Percentiles rank a stretch among this genome's conserved stretches.
These are phyloP conservation scores for Blepharisma stoltei DNA, from an alignment of 73 alveolate species.

Conservation along the genomic window DNA sequence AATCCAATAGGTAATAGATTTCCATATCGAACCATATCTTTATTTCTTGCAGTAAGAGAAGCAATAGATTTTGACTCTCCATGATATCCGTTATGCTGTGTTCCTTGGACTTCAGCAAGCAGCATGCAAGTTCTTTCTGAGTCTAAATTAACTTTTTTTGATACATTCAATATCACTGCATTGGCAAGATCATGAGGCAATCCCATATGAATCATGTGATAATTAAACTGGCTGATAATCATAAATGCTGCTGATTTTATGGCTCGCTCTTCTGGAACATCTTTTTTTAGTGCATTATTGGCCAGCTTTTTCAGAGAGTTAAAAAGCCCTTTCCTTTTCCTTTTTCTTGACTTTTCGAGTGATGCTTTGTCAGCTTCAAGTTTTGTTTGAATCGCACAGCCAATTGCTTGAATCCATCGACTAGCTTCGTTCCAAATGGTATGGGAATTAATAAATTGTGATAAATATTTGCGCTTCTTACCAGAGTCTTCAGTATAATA, in stretches of 20 bases:
- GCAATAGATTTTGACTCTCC: not conserved
- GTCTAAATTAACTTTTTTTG: conserved; percentile 14
- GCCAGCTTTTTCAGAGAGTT: conserved; percentile 2
- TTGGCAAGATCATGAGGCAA: not conserved
- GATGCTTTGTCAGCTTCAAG: conserved; percentile 19
- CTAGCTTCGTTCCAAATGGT: not conserved
- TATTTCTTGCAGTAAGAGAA: conserved; percentile 27
- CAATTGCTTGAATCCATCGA: conserved; percentile 11
- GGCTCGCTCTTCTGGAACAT: not conserved
- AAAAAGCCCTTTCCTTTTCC: conserved; percentile 2
- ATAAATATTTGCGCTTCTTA: conserved; percentile 1
- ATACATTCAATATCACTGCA: not conserved
- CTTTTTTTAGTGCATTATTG: conserved; percentile 8
- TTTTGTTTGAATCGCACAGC: not conserved
- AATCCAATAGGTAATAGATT: conserved; percentile 9
- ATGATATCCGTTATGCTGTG: conserved; percentile 3
- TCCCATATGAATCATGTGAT: not conserved
- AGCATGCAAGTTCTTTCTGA: conserved; percentile 24
- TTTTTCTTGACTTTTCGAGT: not conserved
- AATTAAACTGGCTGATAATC: conserved; percentile 11
- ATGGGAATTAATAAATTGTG: not conserved
- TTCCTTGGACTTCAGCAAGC: conserved; percentile 28
- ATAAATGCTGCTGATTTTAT: conserved; percentile 10
- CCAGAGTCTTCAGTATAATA: conserved; percentile 13
- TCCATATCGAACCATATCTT: conserved; percentile 30